Evolutionary conservation across 2,329 filamentous ascomycete species (phyloP), one percentile per base, ranked within the genome.

Genomic region (Nemania sp.): DNA sequence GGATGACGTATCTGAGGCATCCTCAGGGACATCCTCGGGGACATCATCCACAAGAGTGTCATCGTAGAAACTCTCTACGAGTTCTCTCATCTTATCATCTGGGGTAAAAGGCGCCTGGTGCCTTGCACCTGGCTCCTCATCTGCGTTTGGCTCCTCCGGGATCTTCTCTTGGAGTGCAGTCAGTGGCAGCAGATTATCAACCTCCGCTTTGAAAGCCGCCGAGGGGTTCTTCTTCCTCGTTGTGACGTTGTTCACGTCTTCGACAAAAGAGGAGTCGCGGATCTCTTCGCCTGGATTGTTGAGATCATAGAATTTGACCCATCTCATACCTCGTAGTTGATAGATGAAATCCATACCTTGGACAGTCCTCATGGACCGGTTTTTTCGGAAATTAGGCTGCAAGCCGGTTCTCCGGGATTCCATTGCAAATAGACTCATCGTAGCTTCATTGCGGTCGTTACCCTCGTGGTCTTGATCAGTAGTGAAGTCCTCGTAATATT

Each of bases 341-440:
- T 70, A 63, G 3, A 81, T 34, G 22, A 73, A 76, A 34, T 80
- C 77, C 1, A 76, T 56, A 0, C 79, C 79, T 22, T 79, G 77
- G 0, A 78, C 17, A 0, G 63, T 72, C 1, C 75, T 65, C 7
- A 81, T 61, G 0, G 66, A 62, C 2, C 79, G 68, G 1, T 52
- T 60, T 5, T 52, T 57, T 0, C 77, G 68, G 9, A 54, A 70
- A 43, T 80, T 77, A 0, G 76, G 73, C 33, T 80, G 78, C 0
- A 43, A 20, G 0, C 37, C 23, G 0, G 75, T 79, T 19, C 60
- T 58, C 6, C 59, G 52, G 6, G 15, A 26, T 62, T 57, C 28
- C 54, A 45, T 42, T 22, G 45, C 26, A 20, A 59, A 61, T n/a
- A 57, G 42, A n/a, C 60, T 31, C 1, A 57, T 26, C 1, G 17